phyloP scores from a whole-genome alignment of 148 eudicot species.

The Limonium bicolor region DNA sequence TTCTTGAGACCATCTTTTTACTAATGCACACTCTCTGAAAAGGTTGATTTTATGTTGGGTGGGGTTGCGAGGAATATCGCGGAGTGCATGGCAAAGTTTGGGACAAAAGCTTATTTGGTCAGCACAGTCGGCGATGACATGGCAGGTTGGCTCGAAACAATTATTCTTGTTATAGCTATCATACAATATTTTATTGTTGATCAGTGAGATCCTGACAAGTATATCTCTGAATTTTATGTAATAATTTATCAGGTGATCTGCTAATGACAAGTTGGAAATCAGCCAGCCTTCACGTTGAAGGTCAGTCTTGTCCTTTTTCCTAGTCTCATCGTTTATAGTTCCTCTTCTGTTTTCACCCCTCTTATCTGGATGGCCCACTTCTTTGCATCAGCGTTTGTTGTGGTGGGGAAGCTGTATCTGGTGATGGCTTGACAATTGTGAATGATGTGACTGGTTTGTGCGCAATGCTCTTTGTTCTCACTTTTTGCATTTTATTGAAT shows the following conservation, averaged over 20 bases:
- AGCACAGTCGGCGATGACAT: conserved; percentile 77
- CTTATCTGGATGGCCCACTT: no score
- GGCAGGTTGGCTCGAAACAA: conserved; percentile 36
- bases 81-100: conserved; percentile 81
- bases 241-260: conserved; percentile 58
- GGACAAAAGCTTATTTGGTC: conserved; percentile 55
- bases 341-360: neutral
- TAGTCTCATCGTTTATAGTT: neutral
- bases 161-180: neutral
- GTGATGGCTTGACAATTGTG: no score
- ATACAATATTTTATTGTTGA: neutral
- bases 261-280: conserved; percentile 69
- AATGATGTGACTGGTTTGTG: no score
- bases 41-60: conserved; percentile 61
- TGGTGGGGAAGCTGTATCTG: conserved; percentile 1
- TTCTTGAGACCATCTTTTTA: neutral
- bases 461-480: neutral
- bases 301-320: conserved; percentile 16
- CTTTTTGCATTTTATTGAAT: conserved; percentile 1
- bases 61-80: conserved; percentile 96
- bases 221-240: conserved; percentile 6
- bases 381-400: no score
- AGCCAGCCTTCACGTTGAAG: conserved; percentile 45
- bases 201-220: neutral
- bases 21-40: neutral